These are phyloP conservation scores for Chrysosporium queenslandicum DNA, from an alignment of 2,329 filamentous ascomycete species.

Conservation along the genomic window DNA sequence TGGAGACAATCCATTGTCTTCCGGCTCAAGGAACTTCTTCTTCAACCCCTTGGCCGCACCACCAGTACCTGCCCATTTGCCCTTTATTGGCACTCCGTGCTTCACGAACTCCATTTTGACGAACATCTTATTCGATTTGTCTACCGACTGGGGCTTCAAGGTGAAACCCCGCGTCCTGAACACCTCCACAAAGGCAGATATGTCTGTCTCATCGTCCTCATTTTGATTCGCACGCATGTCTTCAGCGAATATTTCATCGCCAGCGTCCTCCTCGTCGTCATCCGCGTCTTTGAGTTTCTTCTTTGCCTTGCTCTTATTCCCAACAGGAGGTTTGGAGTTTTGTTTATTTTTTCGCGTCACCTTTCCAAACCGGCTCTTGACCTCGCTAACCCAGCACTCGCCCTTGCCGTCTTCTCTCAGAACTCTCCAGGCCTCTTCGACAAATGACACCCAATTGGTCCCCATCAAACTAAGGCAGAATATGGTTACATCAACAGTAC, in stretches of 20 bases:
- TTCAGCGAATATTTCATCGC: slow-evolving; percentile 48
- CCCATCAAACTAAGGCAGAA: slow-evolving; percentile 98
- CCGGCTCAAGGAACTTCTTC: slow-evolving; percentile 50
- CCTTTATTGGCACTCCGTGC: slow-evolving; percentile 60
- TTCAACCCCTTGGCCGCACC: slow-evolving; percentile 26
- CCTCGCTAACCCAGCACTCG: slow-evolving; percentile 94
- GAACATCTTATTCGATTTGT: slow-evolving; percentile 95
- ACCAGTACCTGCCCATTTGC: slow-evolving; percentile 49
- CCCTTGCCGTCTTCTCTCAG: slow-evolving; percentile 72
- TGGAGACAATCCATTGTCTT: slow-evolving; percentile 46
- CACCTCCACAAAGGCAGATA: slow-evolving; percentile 75
- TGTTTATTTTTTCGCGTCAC: slow-evolving; percentile 39
- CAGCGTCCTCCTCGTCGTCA: slow-evolving; percentile 42
- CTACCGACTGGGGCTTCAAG: slow-evolving; percentile 62
- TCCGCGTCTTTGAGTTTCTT: slow-evolving; percentile 40
- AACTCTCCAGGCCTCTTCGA: slow-evolving; percentile 89
- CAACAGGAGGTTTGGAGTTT: slow-evolving; percentile 42
- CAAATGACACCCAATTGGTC: slow-evolving; percentile 94
- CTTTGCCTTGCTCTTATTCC: slow-evolving; percentile 33
- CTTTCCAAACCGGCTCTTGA: slow-evolving; percentile 79
- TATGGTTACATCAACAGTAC: slow-evolving; percentile 72
- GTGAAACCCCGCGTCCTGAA: slow-evolving; percentile 72
- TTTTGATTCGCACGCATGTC: slow-evolving; percentile 51
- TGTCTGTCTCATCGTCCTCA: slow-evolving; percentile 65
- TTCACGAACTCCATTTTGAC: slow-evolving; percentile 95